Base-by-base conservation (phyloP, 1,139 yeast species). In the Geotrichum klebahnii region DNA sequence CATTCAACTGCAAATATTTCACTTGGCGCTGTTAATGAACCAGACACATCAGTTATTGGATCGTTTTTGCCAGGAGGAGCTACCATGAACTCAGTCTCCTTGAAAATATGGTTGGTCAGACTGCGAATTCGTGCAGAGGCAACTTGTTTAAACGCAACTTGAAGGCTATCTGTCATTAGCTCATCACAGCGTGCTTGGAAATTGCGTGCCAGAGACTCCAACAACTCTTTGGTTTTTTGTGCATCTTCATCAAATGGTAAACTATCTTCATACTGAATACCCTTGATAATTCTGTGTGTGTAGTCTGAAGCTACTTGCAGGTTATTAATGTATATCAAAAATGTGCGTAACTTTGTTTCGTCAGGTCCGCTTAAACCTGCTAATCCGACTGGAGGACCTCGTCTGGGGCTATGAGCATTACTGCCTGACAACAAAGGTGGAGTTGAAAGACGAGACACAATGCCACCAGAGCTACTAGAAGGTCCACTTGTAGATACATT, bases 171-270 rank as follows among this genome's bases (percentile, higher is more conserved):
- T 23, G 68, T 72, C 19, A 82, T 65, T 9, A 82, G 68, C 46
- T 74, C 75, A 38, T 73, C 71, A 1, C 81, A 58, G 58, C 71
- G 61, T 53, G 67, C 58, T 53, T 63, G 58, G 67, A 82, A 62
- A 8, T 62, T 57, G 3, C 56, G 57, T 5, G 58, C 57, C 32
- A 73, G 51, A 8, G 63, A 51, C 3, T 59, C 59, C 14, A 83
- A 61, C 19, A 77, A 71, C 22, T 67, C 68, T 38, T 65, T 66
- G 22, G 80, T 69, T 31, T 70, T 72, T 8, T 66, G 67, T 1
- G 72, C 65, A 55, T 82, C 85, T 14, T 74, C 73, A 2, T 79
- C 79, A 63, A 81, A 82, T 29, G 85, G 81, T 57, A 77, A 76
- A 56, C 70, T 72, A 32, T 70, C 72, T 3, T 61, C 66, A 19